Evolutionary conservation across 192 early-diverging fungal genomes (phyloP), one percentile per base, ranked within the genome.

Genomic region (Coemansia sp.): DNA sequence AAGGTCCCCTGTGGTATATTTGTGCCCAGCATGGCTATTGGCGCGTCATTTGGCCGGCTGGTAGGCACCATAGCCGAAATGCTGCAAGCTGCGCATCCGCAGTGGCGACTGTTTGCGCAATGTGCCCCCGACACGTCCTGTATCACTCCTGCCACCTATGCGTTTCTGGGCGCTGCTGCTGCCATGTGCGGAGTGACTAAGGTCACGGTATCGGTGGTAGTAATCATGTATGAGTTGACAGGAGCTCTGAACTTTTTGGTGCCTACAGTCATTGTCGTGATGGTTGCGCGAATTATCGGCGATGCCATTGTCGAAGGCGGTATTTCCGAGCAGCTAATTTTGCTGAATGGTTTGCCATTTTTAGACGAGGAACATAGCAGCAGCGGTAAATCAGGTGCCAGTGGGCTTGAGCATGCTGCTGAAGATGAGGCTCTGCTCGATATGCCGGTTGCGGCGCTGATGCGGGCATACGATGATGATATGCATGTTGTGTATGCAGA

Each of bases 151-250:
- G 96, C 94, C 15, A 92, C 90, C 1, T 99, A 99, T 69, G 93
- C 94, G 30, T 86, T 96, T 57, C 78, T 97, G 33, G 96, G 96
- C 18, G 93, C 96, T 1, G 94, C 93, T 0, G 94, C 93, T 2
- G 84, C 89, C 5, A 74, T 97, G 55, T 85, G 82, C 38, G 93
- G 93, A 3, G 88, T 93, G 10, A 95, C 93, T 5, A 81, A 90
- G 59, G 89, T 91, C 55, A 92, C 93, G n/a, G 78, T 91, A 3
- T 88, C 88, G 19, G 76, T 94, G 16, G 92, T 94, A 0, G 95
- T 99, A 9, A 97, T 99, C 67, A 96, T 97, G 93, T 99, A 97
- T 75, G 97, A 99, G 65, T 75, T 99, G 53, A 99, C 97, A 0
- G 94, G 94, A 14, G 91, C 95, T 2, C 71, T 99, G 19, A 90